Evolutionary conservation across 1,284 basidiomycete genomes (phyloP).

Genomic region (Irpex sp.): DNA sequence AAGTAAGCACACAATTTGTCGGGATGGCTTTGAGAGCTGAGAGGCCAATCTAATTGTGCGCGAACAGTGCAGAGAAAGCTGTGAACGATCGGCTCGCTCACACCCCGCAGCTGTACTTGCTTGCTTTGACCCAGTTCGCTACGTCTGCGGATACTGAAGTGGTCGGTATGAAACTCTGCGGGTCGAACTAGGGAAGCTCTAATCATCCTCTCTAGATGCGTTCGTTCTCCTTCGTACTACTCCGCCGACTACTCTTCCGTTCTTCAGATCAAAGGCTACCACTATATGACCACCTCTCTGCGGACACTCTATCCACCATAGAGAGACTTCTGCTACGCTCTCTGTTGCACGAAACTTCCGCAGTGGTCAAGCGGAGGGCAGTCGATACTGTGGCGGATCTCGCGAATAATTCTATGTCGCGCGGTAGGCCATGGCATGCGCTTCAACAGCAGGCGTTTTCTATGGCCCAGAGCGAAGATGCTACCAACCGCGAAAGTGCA

Average conservation of each 20-base stretch:
- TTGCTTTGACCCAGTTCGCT: conserved; percentile 73
- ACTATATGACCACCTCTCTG: conserved; percentile 71
- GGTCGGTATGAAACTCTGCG: conserved; percentile 37
- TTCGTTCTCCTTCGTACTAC: conserved; percentile 75
- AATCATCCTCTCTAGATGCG: conserved; percentile 53
- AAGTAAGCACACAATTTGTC: conserved; percentile 37
- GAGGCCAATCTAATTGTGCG: not conserved
- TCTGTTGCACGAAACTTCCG: conserved; percentile 53
- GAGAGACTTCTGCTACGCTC: conserved; percentile 70
- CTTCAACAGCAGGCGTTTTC: conserved; percentile 66
- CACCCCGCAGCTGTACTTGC: conserved; percentile 71
- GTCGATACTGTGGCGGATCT: conserved; percentile 74
- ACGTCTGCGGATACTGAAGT: conserved; percentile 70
- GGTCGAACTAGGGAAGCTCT: not conserved
- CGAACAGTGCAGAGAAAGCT: conserved; percentile 65
- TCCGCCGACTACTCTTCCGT: conserved; percentile 73
- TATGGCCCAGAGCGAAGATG: conserved; percentile 50
- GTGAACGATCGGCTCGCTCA: conserved; percentile 74
- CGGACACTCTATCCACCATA: conserved; percentile 58
- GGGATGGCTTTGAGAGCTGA: not conserved
- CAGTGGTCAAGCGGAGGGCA: conserved; percentile 59
- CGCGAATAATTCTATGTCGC: conserved; percentile 65
- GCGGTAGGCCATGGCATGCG: conserved; percentile 75
- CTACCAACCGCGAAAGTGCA: conserved; percentile 48
- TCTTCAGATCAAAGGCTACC: conserved; percentile 34